Percentiles rank a stretch among this genome's conserved stretches.
These are phyloP conservation scores for Aspergillus tubingensis DNA, from an alignment of 2,329 filamentous ascomycete genomes.

Conservation along the genomic window DNA sequence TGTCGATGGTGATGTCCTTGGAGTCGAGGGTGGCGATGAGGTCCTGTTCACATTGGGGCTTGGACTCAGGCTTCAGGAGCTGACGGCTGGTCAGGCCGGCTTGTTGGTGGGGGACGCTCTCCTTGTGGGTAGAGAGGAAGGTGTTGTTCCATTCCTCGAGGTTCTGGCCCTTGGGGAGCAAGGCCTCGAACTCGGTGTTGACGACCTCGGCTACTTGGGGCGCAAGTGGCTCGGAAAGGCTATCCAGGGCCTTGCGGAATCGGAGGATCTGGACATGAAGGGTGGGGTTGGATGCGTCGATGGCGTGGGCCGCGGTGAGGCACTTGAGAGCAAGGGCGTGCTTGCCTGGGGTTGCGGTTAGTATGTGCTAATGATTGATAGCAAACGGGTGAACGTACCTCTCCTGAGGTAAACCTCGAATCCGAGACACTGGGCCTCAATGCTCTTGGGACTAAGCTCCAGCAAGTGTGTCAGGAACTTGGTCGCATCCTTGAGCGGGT, in stretches of 20 bases:
- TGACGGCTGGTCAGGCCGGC: constrained; percentile 63
- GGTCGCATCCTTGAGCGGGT: constrained; percentile 82
- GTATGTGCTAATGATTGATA: constrained; percentile 12
- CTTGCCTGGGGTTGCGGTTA: constrained; percentile 63
- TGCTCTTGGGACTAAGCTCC: constrained; percentile 76
- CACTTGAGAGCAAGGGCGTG: constrained; percentile 84
- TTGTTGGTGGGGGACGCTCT: constrained; percentile 64
- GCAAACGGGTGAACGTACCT: constrained; percentile 58
- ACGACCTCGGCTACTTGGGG: constrained; percentile 69
- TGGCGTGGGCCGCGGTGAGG: constrained; percentile 69
- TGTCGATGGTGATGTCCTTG: constrained; percentile 54
- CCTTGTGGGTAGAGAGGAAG: constrained; percentile 64
- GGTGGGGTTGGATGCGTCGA: constrained; percentile 69
- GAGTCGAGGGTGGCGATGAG: constrained; percentile 61
- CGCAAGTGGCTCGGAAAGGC: constrained; percentile 61
- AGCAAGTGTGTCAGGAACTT: constrained; percentile 82
- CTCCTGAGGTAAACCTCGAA: constrained; percentile 87
- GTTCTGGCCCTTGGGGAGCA: constrained; percentile 58
- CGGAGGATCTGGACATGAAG: constrained; percentile 74
- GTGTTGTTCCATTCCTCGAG: constrained; percentile 67
- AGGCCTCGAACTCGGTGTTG: constrained; percentile 65
- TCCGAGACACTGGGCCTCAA: constrained; percentile 79
- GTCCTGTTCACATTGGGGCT: constrained; percentile 61
- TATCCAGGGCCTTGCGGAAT: constrained; percentile 65
- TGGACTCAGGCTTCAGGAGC: constrained; percentile 59